Evolutionary conservation across 164 flowering plant genomes (phyloP), one percentile per base, ranked within the genome.

Genomic region (Tinospora cordifolia): DNA sequence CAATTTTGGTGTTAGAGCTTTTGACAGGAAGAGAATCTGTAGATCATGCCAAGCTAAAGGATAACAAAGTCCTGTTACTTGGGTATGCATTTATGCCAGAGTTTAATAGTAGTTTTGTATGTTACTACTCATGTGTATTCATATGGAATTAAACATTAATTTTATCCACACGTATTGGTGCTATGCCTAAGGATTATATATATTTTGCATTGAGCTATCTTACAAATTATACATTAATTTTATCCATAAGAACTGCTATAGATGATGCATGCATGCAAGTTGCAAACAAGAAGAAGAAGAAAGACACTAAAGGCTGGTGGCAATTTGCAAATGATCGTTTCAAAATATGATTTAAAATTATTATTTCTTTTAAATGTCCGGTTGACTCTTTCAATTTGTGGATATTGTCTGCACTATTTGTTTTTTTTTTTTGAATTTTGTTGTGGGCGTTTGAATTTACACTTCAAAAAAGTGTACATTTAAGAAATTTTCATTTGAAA

Each of bases 41-140:
- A 0, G 85, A 83, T 36, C 85, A 84, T 62, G 82, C 87, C 5
- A 84, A 82, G 87, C 87, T 15, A 76, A 78, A 59, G 87, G 87
- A 71, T 85, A 84, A 68, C 87, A 84, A 54, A 84, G 85, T 76
- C 87, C 82, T 36, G 87, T 84, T 68, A 82, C 87, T 69, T 84
- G 87, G 87, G 87, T 84, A 44, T 30, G 81, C 72, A 11, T 66
- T 54, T 38, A 8, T 38, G 15, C 30, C 24, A 54, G 13, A 6
- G 39, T 46, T 25, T 39, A 22, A 24, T 11, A 0, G 6, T 44
- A 24, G n/a, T n/a, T 41, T 15, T 41, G n/a, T 3, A 39, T 74
- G 9, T 21, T 17, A 39, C 24, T 47, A 3, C 63, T 54, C 5
- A 6, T 12, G 8, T 27, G 2, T 46, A 25, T n/a, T 65, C n/a